Evolutionary conservation across 2,329 filamentous ascomycete species (phyloP).

Genomic region (Colletotrichum sp.): DNA sequence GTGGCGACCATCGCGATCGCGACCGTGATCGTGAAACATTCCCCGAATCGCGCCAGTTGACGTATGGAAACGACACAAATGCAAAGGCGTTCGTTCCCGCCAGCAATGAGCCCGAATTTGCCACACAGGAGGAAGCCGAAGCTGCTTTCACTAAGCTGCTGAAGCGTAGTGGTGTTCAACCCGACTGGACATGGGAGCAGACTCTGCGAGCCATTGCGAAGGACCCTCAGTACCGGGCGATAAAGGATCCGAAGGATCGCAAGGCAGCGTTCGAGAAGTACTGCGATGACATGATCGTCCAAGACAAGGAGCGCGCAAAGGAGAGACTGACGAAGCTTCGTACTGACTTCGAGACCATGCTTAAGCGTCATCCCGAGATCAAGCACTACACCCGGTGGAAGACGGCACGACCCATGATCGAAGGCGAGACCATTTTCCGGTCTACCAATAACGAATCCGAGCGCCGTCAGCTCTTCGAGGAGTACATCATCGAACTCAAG

Average conservation of each 20-base stretch:
- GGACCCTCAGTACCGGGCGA: slow-evolving; percentile 89
- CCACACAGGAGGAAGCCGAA: slow-evolving; percentile 85
- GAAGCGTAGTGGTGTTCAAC: slow-evolving; percentile 82
- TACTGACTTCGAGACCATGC: slow-evolving; percentile 93
- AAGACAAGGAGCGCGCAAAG: slow-evolving; percentile 94
- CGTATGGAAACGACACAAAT: slow-evolving; percentile 60
- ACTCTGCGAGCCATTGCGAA: slow-evolving; percentile 85
- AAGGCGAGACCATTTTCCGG: slow-evolving; percentile 94
- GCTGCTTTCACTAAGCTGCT: slow-evolving; percentile 92
- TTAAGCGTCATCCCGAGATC: slow-evolving; percentile 95
- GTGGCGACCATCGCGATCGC: slow-evolving; percentile 37
- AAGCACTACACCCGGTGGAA: slow-evolving; percentile 97
- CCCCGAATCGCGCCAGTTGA: slow-evolving; percentile 63
- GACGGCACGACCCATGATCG: slow-evolving; percentile 91
- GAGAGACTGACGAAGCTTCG: slow-evolving; percentile 91
- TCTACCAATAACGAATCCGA: slow-evolving; percentile 88
- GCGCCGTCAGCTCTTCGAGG: slow-evolving; percentile 88
- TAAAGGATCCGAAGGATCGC: slow-evolving; percentile 91
- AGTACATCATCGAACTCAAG: slow-evolving; percentile 87
- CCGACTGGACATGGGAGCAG: slow-evolving; percentile 93
- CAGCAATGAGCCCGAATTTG: slow-evolving; percentile 78
- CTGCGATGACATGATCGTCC: slow-evolving; percentile 83
- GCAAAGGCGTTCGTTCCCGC: slow-evolving; percentile 67
- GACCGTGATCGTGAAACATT: slow-evolving; percentile 39
- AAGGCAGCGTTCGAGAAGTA: slow-evolving; percentile 95